These are phyloP conservation scores for Tuber brumale DNA, from an alignment of 495 filamentous ascomycete species.

Conservation along the genomic window DNA sequence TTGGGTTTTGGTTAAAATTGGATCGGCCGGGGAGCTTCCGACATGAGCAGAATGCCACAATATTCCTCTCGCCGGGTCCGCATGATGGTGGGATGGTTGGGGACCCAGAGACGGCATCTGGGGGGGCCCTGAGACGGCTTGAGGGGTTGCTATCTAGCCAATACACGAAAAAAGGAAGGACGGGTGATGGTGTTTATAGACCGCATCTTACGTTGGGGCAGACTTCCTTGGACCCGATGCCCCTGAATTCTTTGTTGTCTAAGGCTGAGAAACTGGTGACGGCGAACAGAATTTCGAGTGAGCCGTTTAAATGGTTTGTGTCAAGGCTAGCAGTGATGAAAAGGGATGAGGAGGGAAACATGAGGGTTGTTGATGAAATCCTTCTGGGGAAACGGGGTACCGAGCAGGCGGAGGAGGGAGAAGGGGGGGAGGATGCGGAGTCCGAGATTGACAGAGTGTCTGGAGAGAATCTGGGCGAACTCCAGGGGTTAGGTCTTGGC, in stretches of 20 bases:
- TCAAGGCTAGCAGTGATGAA: slow-evolving; percentile 47
- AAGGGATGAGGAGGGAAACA: slow-evolving; percentile 46
- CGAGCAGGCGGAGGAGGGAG: slow-evolving; percentile 3
- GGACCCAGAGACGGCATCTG: slow-evolving; percentile 20
- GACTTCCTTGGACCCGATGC: slow-evolving; percentile 41
- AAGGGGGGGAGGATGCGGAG: slow-evolving; percentile 3
- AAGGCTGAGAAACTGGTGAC: slow-evolving; percentile 46
- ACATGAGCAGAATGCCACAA: slow-evolving; percentile 46
- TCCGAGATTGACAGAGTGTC: slow-evolving; percentile 5
- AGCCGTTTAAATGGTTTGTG: slow-evolving; percentile 45
- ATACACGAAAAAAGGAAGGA: slow-evolving; percentile 23
- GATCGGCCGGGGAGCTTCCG: slow-evolving; percentile 45
- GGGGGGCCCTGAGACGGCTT: slow-evolving; percentile 23
- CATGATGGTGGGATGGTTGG: slow-evolving; percentile 26
- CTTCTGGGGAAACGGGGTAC: slow-evolving; percentile 24
- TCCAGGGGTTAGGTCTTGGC: not conserved
- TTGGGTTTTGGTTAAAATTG: slow-evolving; percentile 40
- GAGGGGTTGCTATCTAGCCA: slow-evolving; percentile 26
- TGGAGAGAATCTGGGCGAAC: not conserved
- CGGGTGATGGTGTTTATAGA: slow-evolving; percentile 33
- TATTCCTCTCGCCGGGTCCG: slow-evolving; percentile 43
- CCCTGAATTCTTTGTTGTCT: slow-evolving; percentile 46
- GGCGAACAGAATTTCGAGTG: not conserved
- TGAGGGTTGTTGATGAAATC: slow-evolving; percentile 45
- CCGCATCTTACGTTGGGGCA: slow-evolving; percentile 54